phyloP scores from a whole-genome alignment of 2,329 filamentous ascomycete species.

The Botryosphaeria agaves region DNA sequence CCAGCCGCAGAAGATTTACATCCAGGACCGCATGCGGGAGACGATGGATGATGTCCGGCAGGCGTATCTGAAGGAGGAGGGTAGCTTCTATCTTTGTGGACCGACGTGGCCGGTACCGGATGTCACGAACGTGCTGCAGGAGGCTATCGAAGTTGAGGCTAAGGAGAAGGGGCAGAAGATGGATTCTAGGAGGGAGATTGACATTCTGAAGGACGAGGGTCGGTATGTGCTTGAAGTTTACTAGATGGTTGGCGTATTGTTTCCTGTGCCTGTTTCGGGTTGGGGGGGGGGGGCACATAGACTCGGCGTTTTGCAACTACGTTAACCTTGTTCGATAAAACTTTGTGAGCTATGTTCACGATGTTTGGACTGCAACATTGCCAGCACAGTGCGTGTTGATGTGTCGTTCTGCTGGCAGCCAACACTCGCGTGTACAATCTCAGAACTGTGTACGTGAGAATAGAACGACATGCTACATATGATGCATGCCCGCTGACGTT shows the following conservation, averaged over 20 bases:
- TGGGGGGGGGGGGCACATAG: too few species aligned
- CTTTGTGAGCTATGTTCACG: too few species aligned
- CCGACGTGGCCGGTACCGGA: slow-evolving; percentile 98
- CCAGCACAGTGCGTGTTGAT: too few species aligned
- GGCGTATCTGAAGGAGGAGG: slow-evolving; percentile 75
- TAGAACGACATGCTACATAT: too few species aligned
- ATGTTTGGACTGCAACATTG: too few species aligned
- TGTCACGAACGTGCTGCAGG: slow-evolving; percentile 83
- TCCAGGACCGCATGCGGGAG: slow-evolving; percentile 94
- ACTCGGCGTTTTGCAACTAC: too few species aligned
- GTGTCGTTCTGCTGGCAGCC: too few species aligned
- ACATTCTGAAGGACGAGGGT: slow-evolving; percentile 86
- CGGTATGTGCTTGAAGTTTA: slow-evolving; percentile 96
- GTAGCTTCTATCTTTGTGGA: slow-evolving; percentile 92
- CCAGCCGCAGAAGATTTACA: slow-evolving; percentile 97
- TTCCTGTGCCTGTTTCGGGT: background rate
- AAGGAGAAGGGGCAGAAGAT: slow-evolving; percentile 59
- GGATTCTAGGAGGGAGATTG: slow-evolving; percentile 79
- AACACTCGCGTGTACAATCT: too few species aligned
- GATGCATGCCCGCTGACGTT: too few species aligned
- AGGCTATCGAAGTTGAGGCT: slow-evolving; percentile 68
- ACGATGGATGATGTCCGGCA: slow-evolving; percentile 65
- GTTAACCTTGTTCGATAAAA: too few species aligned
- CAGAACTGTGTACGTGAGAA: too few species aligned
- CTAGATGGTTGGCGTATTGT: slow-evolving; percentile 26